Percentiles rank a stretch among this genome's conserved stretches.
These are phyloP conservation scores for Pelagophyceae sp. DNA, from an alignment of 352 stramenopile genomes.

Conservation along the genomic window DNA sequence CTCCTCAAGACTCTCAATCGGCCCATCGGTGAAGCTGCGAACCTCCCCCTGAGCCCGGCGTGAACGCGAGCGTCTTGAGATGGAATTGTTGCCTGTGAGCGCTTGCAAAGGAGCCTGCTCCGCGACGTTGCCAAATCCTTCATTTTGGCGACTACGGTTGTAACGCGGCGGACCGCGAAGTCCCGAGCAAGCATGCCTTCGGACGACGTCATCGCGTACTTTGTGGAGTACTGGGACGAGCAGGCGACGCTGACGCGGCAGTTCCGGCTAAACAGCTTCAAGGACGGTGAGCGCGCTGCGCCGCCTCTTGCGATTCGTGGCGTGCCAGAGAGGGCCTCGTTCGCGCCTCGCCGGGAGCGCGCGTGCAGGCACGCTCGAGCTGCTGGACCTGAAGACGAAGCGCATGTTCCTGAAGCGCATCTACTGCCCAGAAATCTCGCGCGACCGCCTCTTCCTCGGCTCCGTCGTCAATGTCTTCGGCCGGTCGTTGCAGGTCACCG, in stretches of 20 bases:
- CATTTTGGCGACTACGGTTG: too few species aligned
- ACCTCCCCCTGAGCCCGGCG: not conserved
- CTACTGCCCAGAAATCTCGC: slow-evolving; percentile 24
- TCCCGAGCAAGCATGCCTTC: not conserved
- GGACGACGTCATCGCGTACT: slow-evolving; percentile 22
- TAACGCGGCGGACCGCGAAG: too few species aligned
- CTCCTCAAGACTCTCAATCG: too few species aligned
- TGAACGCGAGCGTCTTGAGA: too few species aligned
- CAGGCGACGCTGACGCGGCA: not conserved
- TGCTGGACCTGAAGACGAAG: slow-evolving; percentile 71
- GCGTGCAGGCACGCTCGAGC: slow-evolving; percentile 51
- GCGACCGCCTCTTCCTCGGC: slow-evolving; percentile 35
- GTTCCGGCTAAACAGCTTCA: slow-evolving; percentile 25
- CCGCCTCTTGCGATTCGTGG: too few species aligned
- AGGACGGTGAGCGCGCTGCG: slow-evolving; percentile 27
- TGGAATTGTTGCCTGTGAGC: not conserved
- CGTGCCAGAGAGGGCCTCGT: too few species aligned
- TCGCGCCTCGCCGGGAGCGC: too few species aligned
- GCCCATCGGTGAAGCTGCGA: not conserved
- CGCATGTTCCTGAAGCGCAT: slow-evolving; percentile 75
- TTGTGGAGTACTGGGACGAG: slow-evolving; percentile 24
- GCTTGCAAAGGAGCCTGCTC: not conserved
- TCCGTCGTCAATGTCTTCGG: slow-evolving; percentile 62
- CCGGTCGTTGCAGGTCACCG: slow-evolving; percentile 63
- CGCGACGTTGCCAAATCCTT: not conserved